A percentile compares a stretch with the other conserved stretches of the same genome.
phyloP scores from a whole-genome alignment of 202 grass and related monocot genomes.

The Zizania palustris region DNA sequence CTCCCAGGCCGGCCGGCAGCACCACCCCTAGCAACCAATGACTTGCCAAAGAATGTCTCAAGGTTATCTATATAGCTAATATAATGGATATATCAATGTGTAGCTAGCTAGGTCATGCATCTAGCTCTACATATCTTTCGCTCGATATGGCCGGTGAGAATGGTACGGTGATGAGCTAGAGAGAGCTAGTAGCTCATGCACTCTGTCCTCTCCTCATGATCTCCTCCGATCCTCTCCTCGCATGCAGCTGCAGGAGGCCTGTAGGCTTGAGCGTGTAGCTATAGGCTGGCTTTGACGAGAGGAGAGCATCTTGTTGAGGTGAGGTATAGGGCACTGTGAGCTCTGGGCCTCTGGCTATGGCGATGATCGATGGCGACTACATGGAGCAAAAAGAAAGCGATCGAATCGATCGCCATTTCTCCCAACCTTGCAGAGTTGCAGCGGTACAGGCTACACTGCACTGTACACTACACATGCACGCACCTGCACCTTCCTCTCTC shows the following conservation, averaged over 20 bases:
- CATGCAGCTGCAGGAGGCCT: not conserved
- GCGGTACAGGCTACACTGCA: not conserved
- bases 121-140: not conserved
- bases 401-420: slow-evolving; percentile 23
- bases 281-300: slow-evolving; percentile 23
- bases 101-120: not conserved
- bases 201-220: not conserved
- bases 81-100: not conserved
- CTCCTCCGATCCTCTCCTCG: no score
- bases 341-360: slow-evolving; percentile 15
- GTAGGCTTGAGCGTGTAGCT: not conserved
- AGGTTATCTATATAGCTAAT: slow-evolving; percentile 19
- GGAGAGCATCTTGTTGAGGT: not conserved
- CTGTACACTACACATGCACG: not conserved
- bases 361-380: slow-evolving; percentile 20
- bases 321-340: not conserved
- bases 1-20: slow-evolving; percentile 4
- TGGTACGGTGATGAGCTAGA: not conserved
- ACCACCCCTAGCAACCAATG: slow-evolving; percentile 37
- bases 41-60: slow-evolving; percentile 28
- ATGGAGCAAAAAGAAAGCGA: slow-evolving; percentile 10
- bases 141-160: not conserved
- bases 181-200: not conserved
- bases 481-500: slow-evolving; percentile 17
- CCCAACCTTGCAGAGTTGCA: not conserved